These are phyloP conservation scores for Tuctoria greenei DNA, from an alignment of 176 grass and related monocot species.

Conservation along the genomic window DNA sequence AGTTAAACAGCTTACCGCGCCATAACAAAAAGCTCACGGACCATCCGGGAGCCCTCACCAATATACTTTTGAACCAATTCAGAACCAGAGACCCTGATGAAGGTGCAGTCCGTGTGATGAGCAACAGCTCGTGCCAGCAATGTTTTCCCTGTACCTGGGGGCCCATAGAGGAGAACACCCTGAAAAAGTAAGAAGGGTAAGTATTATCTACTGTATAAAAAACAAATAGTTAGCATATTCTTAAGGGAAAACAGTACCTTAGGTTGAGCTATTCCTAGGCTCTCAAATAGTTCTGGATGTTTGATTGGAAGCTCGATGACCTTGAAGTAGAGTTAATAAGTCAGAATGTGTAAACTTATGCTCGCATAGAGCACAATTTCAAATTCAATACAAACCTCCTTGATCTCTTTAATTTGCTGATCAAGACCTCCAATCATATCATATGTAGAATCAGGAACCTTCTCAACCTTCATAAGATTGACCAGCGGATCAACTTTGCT, in stretches of 20 bases:
- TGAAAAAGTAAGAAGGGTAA: conserved; percentile 36
- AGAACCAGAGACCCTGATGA: conserved; percentile 98
- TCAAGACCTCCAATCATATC: conserved; percentile 99
- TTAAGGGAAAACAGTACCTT: conserved; percentile 52
- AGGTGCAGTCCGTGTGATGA: conserved; percentile 98
- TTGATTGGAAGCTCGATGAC: conserved; percentile 99
- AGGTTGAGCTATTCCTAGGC: conserved; percentile 96
- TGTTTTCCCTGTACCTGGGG: conserved; percentile 96
- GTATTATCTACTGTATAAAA: neutral
- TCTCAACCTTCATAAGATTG: conserved; percentile 99
- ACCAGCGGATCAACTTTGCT: conserved; percentile 98
- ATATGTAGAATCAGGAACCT: conserved; percentile 99
- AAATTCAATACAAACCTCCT: conserved; percentile 67
- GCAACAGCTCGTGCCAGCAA: conserved; percentile 92
- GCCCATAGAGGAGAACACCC: conserved; percentile 98
- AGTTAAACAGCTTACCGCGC: conserved; percentile 62
- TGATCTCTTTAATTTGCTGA: conserved; percentile 99
- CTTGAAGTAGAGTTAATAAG: conserved; percentile 46
- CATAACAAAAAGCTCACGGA: conserved; percentile 98
- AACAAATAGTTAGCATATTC: neutral
- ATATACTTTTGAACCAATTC: conserved; percentile 99
- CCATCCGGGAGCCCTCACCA: conserved; percentile 96
- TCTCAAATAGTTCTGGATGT: conserved; percentile 96
- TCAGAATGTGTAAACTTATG: neutral
- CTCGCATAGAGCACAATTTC: neutral